A percentile compares a stretch with the other conserved stretches of the same genome.
These are phyloP conservation scores for Globisporangium nunn DNA, from an alignment of 352 stramenopile genomes.

Conservation along the genomic window DNA sequence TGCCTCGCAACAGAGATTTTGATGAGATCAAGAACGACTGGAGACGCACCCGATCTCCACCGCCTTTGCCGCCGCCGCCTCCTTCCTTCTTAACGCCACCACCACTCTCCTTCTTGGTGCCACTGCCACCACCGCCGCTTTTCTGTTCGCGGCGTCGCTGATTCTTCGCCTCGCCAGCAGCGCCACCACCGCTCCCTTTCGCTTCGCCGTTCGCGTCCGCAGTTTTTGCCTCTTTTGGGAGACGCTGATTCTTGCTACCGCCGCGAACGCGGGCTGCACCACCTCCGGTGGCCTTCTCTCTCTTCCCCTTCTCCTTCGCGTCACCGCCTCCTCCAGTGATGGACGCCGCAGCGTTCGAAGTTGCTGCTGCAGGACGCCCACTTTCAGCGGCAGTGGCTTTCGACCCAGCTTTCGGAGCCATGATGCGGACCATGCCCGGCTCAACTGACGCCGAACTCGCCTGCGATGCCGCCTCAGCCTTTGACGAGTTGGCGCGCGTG, in stretches of 20 bases:
- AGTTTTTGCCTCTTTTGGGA: slow-evolving; percentile 27
- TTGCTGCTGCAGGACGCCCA: neutral
- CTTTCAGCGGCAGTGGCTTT: neutral
- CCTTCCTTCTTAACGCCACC: slow-evolving; percentile 16
- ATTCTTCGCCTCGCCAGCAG: slow-evolving; percentile 2
- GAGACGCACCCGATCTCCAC: slow-evolving; percentile 5
- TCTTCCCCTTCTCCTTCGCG: slow-evolving; percentile 17
- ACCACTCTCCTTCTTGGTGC: slow-evolving; percentile 9
- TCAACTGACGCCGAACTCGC: slow-evolving; percentile 12
- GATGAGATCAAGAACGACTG: neutral
- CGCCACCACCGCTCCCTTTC: slow-evolving; percentile 5
- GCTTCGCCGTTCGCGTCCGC: slow-evolving; percentile 11
- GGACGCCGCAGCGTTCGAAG: neutral
- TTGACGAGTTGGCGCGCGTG: slow-evolving; percentile 14
- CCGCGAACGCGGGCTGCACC: slow-evolving; percentile 9
- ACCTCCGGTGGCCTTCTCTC: neutral
- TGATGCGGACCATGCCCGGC: slow-evolving; percentile 48
- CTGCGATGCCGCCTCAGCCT: slow-evolving; percentile 23
- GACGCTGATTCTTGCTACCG: slow-evolving; percentile 20
- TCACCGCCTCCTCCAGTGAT: slow-evolving; percentile 2
- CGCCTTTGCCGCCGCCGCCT: slow-evolving; percentile 13
- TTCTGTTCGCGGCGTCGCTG: neutral
- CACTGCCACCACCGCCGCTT: neutral
- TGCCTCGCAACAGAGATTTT: neutral
- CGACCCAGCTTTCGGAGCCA: slow-evolving; percentile 24